Percentiles rank a stretch among this genome's conserved stretches.
Evolutionary conservation across 2,329 filamentous ascomycete genomes (phyloP).

Genomic region (Domatiomyces catenatus): DNA sequence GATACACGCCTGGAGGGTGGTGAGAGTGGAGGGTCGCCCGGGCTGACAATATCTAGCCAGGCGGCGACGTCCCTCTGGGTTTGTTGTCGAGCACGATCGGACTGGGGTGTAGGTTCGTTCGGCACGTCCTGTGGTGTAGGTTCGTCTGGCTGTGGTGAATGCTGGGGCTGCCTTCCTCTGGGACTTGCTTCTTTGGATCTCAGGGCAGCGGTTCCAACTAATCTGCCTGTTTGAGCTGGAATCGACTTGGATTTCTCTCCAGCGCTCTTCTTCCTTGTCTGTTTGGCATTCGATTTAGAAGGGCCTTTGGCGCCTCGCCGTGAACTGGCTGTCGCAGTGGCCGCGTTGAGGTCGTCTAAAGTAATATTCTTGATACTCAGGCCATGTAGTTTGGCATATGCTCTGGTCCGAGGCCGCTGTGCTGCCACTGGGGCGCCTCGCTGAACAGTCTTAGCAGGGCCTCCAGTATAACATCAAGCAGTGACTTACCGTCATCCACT

Average conservation of each 20-base stretch:
- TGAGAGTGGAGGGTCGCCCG: slow-evolving; percentile 57
- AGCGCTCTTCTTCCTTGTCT: neutral
- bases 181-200: neutral
- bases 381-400: neutral
- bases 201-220: neutral
- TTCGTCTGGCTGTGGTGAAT: no score
- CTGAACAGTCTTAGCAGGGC: neutral
- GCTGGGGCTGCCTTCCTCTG: neutral
- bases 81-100: neutral
- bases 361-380: neutral
- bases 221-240: neutral
- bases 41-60: neutral
- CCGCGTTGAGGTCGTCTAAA: neutral
- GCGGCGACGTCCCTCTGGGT: neutral
- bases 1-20: slow-evolving; percentile 89
- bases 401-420: neutral
- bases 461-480: neutral
- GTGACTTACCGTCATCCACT: neutral
- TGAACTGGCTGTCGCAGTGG: neutral
- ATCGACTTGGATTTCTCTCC: neutral
- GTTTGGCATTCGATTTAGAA: neutral
- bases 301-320: neutral
- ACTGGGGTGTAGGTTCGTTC: neutral
- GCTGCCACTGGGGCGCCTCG: neutral
- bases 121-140: neutral